phyloP scores from a whole-genome alignment of 2,329 filamentous ascomycete species.

The Diplodia corticola region DNA sequence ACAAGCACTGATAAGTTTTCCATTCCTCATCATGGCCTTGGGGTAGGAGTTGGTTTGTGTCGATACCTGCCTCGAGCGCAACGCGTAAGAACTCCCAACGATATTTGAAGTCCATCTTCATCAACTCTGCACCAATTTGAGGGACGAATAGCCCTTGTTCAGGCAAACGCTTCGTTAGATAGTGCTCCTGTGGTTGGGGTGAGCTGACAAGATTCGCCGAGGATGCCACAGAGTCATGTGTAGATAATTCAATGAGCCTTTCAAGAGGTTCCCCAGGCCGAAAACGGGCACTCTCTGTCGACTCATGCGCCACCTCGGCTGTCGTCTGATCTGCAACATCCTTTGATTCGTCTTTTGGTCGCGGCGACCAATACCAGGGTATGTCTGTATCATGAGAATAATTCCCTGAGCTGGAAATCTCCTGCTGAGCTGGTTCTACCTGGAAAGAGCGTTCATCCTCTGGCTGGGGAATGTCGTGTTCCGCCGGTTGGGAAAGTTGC shows the following conservation, averaged over 20 bases:
- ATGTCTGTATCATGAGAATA: not conserved
- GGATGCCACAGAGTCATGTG: no score
- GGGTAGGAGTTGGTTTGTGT: not conserved
- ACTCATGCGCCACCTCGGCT: not conserved
- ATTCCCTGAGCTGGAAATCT: conserved; percentile 2
- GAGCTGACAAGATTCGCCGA: not conserved
- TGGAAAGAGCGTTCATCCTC: no score
- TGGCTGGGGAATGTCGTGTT: no score
- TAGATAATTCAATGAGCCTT: not conserved
- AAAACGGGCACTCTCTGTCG: not conserved
- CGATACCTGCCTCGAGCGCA: conserved; percentile 26
- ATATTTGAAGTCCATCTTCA: conserved; percentile 33
- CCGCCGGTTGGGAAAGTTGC: no score
- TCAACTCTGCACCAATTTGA: conserved; percentile 22
- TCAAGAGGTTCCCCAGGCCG: not conserved
- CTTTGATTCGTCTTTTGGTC: no score
- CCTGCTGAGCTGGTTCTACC: not conserved
- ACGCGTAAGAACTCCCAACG: conserved; percentile 38
- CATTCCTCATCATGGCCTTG: not conserved
- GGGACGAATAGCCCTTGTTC: conserved; percentile 34
- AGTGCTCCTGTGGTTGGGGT: not conserved
- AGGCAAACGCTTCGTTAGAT: conserved; percentile 35
- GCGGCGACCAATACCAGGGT: no score
- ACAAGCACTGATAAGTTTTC: conserved; percentile 29
- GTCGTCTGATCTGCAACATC: no score